Evolutionary conservation across 306 rosid genomes (phyloP).

Genomic region (Prunus armeniaca): DNA sequence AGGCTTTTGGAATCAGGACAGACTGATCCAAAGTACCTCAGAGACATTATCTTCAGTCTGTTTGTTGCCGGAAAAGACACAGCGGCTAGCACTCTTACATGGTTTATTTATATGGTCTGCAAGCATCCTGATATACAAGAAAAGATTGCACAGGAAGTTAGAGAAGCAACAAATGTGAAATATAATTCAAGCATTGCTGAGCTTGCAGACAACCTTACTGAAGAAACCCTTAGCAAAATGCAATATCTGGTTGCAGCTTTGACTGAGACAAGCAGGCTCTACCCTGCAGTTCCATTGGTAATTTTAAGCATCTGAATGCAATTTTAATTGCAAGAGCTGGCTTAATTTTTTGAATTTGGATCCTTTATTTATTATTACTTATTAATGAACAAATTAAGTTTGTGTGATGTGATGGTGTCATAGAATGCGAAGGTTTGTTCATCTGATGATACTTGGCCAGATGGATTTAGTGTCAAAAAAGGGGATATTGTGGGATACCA

Average conservation of each 20-base stretch:
- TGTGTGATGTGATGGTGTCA: neutral
- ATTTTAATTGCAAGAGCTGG: neutral
- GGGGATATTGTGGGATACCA: constrained; percentile 23
- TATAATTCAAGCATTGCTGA: neutral
- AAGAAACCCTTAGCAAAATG: constrained; percentile 50
- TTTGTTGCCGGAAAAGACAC: constrained; percentile 61
- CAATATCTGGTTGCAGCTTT: constrained; percentile 51
- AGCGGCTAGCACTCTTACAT: constrained; percentile 43
- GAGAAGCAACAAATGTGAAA: constrained; percentile 23
- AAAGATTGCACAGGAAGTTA: constrained; percentile 39
- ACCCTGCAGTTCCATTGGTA: constrained; percentile 69
- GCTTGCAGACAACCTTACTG: constrained; percentile 22
- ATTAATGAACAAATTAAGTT: neutral
- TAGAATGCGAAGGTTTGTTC: constrained; percentile 25
- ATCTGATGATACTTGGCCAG: constrained; percentile 30
- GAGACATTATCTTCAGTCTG: constrained; percentile 43
- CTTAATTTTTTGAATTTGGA: neutral
- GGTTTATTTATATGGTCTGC: constrained; percentile 37
- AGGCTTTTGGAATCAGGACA: no score
- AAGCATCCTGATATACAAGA: no score
- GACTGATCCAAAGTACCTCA: constrained; percentile 15
- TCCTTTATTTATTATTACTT: neutral
- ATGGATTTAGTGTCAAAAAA: constrained; percentile 26
- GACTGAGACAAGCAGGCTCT: constrained; percentile 57
- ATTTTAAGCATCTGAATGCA: neutral